phyloP scores from a whole-genome alignment of 2,329 filamentous ascomycete species.

The Cadophora gregata region DNA sequence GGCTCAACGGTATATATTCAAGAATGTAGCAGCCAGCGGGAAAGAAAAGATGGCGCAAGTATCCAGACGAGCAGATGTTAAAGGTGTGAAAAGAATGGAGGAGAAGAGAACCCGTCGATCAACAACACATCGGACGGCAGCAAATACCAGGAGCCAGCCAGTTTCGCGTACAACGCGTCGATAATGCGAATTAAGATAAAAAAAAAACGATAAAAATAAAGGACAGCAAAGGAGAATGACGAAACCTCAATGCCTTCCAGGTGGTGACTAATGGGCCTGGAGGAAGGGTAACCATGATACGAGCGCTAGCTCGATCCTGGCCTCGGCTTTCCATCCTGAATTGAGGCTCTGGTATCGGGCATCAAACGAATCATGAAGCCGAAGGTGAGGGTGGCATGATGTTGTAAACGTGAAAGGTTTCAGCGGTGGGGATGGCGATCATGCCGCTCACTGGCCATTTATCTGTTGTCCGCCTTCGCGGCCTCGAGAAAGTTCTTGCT shows the following conservation, averaged over 20 bases:
- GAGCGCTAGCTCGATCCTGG: not conserved
- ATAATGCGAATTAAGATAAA: not conserved
- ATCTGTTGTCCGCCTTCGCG: not conserved
- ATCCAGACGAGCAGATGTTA: not conserved
- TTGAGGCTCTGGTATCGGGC: conserved; percentile 4
- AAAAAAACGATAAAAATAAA: not conserved
- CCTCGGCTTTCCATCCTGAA: not conserved
- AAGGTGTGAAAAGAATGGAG: not conserved
- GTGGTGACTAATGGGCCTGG: not conserved
- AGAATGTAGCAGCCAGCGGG: not conserved
- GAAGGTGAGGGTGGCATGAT: not conserved
- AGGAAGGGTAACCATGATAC: conserved; percentile 8
- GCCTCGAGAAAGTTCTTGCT: conserved; percentile 4
- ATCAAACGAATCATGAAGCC: conserved; percentile 12
- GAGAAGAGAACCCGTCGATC: not conserved
- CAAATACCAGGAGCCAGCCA: conserved; percentile 5
- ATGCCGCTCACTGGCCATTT: not conserved
- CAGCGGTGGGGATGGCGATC: not conserved
- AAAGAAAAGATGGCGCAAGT: not conserved
- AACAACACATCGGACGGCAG: not conserved
- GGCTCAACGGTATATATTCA: not conserved
- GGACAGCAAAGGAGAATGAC: conserved; percentile 5
- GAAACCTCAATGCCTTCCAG: not conserved
- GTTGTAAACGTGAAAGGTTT: not conserved
- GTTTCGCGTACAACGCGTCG: not conserved